Evolutionary conservation across 495 filamentous ascomycete species (phyloP).

Genomic region (Geopyxis carbonaria): DNA sequence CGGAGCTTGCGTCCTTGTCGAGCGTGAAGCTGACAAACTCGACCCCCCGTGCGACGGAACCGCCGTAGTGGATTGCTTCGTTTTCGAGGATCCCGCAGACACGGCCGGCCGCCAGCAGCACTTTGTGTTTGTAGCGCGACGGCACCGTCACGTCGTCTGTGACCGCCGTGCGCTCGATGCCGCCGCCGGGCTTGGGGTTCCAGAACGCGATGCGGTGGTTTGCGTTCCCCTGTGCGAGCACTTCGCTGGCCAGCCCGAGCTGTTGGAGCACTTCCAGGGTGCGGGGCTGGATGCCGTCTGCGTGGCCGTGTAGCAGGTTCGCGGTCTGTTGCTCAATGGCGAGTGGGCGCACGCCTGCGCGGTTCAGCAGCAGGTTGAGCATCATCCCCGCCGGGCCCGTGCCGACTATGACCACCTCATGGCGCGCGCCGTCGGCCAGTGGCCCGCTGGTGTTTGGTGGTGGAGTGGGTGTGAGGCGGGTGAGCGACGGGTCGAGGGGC

Average conservation of each 20-base stretch:
- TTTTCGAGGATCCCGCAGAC: constrained; percentile 25
- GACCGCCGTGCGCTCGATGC: constrained; percentile 27
- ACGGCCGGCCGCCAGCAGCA: constrained; percentile 24
- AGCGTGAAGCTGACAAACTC: constrained; percentile 6
- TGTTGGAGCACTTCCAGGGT: constrained; percentile 26
- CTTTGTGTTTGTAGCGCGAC: constrained; percentile 26
- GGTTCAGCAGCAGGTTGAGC: constrained; percentile 30
- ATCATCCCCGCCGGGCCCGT: constrained; percentile 34
- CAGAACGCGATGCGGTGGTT: constrained; percentile 21
- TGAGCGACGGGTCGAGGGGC: constrained; percentile 29
- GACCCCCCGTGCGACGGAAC: constrained; percentile 6
- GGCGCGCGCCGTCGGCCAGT: constrained; percentile 20
- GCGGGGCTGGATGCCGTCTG: constrained; percentile 22
- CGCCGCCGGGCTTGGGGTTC: constrained; percentile 10
- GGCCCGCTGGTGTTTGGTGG: constrained; percentile 12
- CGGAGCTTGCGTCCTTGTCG: constrained; percentile 8
- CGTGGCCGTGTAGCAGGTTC: constrained; percentile 27
- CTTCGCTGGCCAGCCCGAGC: constrained; percentile 12
- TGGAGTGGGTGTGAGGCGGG: constrained; percentile 30
- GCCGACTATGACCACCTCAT: constrained; percentile 32
- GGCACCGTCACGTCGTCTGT: constrained; percentile 32
- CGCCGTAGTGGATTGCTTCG: constrained; percentile 16
- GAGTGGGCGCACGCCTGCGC: constrained; percentile 30
- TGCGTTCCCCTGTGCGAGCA: constrained; percentile 12
- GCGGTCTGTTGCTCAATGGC: constrained; percentile 31